phyloP scores from a whole-genome alignment of 1,139 yeast genomes.

The Taiozyma onychis region DNA sequence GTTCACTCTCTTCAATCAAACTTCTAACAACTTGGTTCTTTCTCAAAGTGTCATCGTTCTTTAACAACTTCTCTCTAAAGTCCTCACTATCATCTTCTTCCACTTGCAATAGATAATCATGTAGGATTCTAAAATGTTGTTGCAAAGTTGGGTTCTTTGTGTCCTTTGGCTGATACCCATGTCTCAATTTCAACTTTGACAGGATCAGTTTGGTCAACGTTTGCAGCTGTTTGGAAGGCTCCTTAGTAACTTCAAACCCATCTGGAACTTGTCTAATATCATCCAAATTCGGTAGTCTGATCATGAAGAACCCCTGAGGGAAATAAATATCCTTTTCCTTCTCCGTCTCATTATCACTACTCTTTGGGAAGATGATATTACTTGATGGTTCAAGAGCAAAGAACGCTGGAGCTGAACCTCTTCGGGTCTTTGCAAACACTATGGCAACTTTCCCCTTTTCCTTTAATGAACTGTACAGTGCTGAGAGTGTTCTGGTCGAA shows the following conservation, averaged over 20 bases:
- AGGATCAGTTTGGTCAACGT: conserved; percentile 36
- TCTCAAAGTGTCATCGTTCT: conserved; percentile 29
- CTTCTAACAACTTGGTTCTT: conserved; percentile 23
- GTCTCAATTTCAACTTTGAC: conserved; percentile 34
- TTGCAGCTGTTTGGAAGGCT: conserved; percentile 24
- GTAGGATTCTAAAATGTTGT: conserved; percentile 59
- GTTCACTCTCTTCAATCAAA: conserved; percentile 11
- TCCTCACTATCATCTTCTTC: conserved; percentile 34
- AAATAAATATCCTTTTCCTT: conserved; percentile 36
- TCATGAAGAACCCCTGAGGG: conserved; percentile 60
- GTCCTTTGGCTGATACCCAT: conserved; percentile 51
- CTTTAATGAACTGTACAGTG: conserved; percentile 58
- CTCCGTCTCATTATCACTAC: conserved; percentile 9
- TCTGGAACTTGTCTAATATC: conserved; percentile 51
- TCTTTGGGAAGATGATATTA: conserved; percentile 19
- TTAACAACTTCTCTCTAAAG: conserved; percentile 9
- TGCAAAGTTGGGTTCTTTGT: conserved; percentile 64
- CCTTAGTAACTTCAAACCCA: conserved; percentile 12
- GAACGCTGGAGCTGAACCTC: conserved; percentile 45
- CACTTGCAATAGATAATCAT: conserved; percentile 62
- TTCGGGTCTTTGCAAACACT: conserved; percentile 63
- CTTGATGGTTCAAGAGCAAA: conserved; percentile 57
- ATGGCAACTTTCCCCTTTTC: conserved; percentile 53
- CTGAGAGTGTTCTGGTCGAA: conserved; percentile 61
- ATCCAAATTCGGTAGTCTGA: conserved; percentile 58